These are phyloP conservation scores for Verticillium dahliae DNA, from an alignment of 2,329 filamentous ascomycete genomes.

Conservation along the genomic window DNA sequence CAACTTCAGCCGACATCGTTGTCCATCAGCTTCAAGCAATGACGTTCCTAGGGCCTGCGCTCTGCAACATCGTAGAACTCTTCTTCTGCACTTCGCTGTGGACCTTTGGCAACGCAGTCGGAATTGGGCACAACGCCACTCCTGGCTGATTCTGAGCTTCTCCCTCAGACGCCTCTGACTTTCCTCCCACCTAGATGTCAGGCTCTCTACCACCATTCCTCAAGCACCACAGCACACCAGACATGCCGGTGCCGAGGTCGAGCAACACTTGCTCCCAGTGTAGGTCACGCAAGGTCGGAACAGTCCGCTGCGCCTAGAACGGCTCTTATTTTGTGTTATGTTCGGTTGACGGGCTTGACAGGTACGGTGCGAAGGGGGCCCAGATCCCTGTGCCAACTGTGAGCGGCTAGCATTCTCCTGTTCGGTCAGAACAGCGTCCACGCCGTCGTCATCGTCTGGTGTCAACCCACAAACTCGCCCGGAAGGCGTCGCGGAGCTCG, in stretches of 20 bases:
- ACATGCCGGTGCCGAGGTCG: conserved; percentile 5
- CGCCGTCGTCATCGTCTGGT: background rate
- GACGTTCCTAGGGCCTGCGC: background rate
- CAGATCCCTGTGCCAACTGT: background rate
- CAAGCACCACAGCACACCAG: background rate
- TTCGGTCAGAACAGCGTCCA: background rate
- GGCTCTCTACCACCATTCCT: background rate
- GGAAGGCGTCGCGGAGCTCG: background rate
- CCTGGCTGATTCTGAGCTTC: background rate
- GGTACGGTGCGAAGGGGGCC: conserved; percentile 3
- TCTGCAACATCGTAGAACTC: too few species aligned
- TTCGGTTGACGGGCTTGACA: background rate
- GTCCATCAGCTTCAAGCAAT: background rate
- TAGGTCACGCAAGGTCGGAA: conserved; percentile 5
- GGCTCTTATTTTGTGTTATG: background rate
- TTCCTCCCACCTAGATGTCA: background rate
- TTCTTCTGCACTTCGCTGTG: too few species aligned
- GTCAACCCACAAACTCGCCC: background rate
- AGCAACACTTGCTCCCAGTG: conserved; percentile 7
- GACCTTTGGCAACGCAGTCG: too few species aligned
- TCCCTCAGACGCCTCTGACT: background rate
- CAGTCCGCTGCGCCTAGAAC: background rate
- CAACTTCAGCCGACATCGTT: background rate
- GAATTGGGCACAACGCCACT: background rate
- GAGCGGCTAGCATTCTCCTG: background rate